phyloP scores from a whole-genome alignment of 2,329 filamentous ascomycete genomes.

The Neospermospora avenae region DNA sequence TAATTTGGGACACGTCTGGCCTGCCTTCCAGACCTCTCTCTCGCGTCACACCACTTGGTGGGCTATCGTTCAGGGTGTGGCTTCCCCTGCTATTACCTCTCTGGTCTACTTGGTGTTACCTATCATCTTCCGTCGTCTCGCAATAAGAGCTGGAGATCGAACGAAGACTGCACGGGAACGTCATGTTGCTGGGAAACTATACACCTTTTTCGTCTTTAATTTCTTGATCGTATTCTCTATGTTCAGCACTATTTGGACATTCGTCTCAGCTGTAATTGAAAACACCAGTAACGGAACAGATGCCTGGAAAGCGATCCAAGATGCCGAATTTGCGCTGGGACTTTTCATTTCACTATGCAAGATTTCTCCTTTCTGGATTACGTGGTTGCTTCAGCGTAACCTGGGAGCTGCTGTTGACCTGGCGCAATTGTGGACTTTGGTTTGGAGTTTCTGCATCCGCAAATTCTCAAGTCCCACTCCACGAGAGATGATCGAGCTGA shows the following conservation, averaged over 20 bases:
- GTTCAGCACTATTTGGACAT: conserved; percentile 78
- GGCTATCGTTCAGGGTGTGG: conserved; percentile 89
- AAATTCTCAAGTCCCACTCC: conserved; percentile 87
- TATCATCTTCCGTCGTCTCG: conserved; percentile 84
- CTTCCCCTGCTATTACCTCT: conserved; percentile 82
- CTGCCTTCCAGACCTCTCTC: conserved; percentile 66
- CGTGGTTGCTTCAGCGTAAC: conserved; percentile 88
- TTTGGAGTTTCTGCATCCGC: conserved; percentile 80
- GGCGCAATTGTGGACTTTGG: conserved; percentile 79
- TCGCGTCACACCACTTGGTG: conserved; percentile 62
- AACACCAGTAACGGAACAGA: conserved; percentile 54
- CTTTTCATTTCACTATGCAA: conserved; percentile 74
- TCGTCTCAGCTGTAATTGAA: conserved; percentile 63
- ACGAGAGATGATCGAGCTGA: conserved; percentile 85
- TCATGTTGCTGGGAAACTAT: conserved; percentile 87
- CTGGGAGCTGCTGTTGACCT: conserved; percentile 91
- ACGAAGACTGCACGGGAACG: conserved; percentile 91
- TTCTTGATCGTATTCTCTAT: conserved; percentile 92
- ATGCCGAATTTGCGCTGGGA: conserved; percentile 58
- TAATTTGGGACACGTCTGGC: conserved; percentile 80
- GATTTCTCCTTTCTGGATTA: conserved; percentile 90
- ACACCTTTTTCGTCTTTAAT: conserved; percentile 96
- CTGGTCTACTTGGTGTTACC: conserved; percentile 84
- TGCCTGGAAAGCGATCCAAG: conserved; percentile 65
- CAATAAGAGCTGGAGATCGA: conserved; percentile 78